Evolutionary conservation across 1,284 basidiomycete species (phyloP), one percentile per base, ranked within the genome.

Genomic region (Austroboletus novae-zelandiae): DNA sequence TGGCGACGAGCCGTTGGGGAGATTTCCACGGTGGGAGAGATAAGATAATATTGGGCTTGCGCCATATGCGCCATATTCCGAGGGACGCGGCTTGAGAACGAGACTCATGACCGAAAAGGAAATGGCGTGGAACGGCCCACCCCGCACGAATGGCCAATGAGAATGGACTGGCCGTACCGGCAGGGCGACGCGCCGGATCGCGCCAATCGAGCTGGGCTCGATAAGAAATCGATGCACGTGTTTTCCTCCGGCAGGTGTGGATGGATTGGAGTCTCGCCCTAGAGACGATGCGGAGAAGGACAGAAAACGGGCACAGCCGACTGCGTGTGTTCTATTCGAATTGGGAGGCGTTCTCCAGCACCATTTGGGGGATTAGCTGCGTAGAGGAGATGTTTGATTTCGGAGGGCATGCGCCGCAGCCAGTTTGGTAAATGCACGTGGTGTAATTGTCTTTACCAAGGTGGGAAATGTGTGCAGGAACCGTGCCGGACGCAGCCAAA

Each of bases 21-120:
- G 47, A 57, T 45, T 40, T 7, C 5, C 14, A 44, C 31, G 29
- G 10, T 45, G 39, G 10, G 42, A 45, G 35, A 29, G 61, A 66
- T 64, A 60, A 62, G 63, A 66, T 61, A 42, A 54, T 32, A 41
- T 40, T 29, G 47, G 23, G 11, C 11, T 27, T 39, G 18, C 14
- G 20, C 23, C 45, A 42, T 48, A 42, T 27, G 40, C 18, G 15
- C 44, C 5, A 42, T 30, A 18, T 29, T 37, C 60, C 60, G 61
- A 53, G 25, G 36, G 31, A 42, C 36, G 36, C 63, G 57, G 58
- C 41, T 13, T 41, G 55, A 43, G 44, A 51, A 53, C 23, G 46
- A 51, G 48, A 51, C 10, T 17, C 45, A 3, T 17, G 40, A 50
- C 47, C 15, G 41, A 45, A 47, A 44, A 37, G 40, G 47, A 30